Evolutionary conservation across 1,139 yeast genomes (phyloP), one percentile per base, ranked within the genome.

Genomic region (Nakaseomyces kungkrabaensis): DNA sequence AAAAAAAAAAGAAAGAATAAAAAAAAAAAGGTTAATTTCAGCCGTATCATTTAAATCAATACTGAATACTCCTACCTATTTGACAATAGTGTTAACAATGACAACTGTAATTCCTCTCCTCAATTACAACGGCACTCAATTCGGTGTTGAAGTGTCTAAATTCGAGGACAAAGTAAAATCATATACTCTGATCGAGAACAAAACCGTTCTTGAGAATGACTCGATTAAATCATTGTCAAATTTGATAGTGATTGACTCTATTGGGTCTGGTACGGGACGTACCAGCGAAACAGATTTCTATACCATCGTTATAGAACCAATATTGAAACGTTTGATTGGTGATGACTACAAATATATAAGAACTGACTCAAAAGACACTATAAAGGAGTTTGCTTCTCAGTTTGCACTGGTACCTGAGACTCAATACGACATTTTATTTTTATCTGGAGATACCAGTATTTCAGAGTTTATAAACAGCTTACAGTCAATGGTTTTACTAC

Each of bases 371-470:
- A 55, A 63, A 1, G 53, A 61, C 7, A 60, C 75, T 2, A 70
- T 78, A 4, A 48, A 54, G 1, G 63, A 70, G 13, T 65, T 71
- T 54, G 79, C 78, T 0, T 44, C 49, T 8, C 29, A 57, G 1
- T 56, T 75, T 25, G 24, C 8, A 9, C 24, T 13, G 5, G 58
- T 56, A 17, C 49, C 55, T 0, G 44, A 51, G 4, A 52, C 55
- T 6, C 52, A 59, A 1, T 55, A 69, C 26, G 76, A 85, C 0
- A 70, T 86, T 3, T 63, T 87, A 1, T 69, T 89, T 41, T 67
- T 89, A 25, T 85, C 95, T 46, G 97, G 97, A 1, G 97, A 89
- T 60, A 89, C 97, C 0, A 82, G 95, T 1, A 71, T 88, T 10
- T 79, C 77, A 48, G 97, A 89, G 64, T 79, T 89, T 52, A 61